Percentiles rank a stretch among this genome's conserved stretches.
Conservation (phyloP, 2,329 filamentous ascomycete genomes). For the Alternaria arborescens region DNA sequence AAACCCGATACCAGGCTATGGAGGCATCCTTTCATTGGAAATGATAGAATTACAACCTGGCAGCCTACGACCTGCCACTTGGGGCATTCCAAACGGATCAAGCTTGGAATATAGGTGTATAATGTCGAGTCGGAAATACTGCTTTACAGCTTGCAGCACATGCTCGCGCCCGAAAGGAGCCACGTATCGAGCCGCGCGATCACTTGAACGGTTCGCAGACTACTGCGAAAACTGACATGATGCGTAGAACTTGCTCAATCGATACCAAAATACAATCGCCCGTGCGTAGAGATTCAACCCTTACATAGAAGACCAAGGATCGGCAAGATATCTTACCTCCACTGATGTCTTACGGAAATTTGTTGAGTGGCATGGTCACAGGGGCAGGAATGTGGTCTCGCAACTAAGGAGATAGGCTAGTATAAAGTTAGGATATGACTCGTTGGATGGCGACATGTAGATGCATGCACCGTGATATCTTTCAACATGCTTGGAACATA, state of each 20-base stretch:
- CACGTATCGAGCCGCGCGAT: background rate
- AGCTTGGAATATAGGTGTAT: background rate
- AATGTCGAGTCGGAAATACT: background rate
- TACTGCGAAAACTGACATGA: background rate
- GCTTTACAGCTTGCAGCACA: background rate
- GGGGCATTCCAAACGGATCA: too few species aligned
- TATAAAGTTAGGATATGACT: background rate
- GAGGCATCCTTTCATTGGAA: background rate
- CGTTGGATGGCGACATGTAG: background rate
- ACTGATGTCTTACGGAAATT: background rate
- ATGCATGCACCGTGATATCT: background rate
- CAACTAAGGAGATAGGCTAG: background rate
- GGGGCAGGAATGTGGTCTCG: background rate
- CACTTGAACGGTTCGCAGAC: background rate
- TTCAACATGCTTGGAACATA: background rate
- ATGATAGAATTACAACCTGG: background rate
- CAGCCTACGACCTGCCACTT: background rate
- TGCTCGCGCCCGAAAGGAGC: background rate
- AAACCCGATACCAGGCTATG: background rate
- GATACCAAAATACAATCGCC: background rate
- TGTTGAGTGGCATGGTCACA: background rate
- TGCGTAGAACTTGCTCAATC: background rate
- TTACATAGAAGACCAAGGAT: background rate
- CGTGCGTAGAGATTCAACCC: background rate
- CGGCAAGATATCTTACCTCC: background rate